Percentiles rank a stretch among this genome's conserved stretches.
These are phyloP conservation scores for Xylariaceae sp. DNA, from an alignment of 2,329 filamentous ascomycete species.

Conservation along the genomic window DNA sequence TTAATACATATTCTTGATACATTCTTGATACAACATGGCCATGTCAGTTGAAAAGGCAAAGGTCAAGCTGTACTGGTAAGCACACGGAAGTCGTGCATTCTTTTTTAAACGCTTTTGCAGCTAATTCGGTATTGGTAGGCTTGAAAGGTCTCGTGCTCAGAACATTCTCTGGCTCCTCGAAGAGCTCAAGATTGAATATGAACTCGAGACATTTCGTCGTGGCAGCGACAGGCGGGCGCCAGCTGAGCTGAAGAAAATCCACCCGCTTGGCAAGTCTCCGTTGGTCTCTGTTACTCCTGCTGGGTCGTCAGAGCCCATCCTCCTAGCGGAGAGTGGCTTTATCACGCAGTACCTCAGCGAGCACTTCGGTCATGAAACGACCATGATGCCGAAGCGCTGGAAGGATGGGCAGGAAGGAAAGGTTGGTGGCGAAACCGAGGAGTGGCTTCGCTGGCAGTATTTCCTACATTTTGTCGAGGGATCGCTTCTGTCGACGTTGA, in stretches of 20 bases:
- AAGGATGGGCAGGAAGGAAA: constrained; percentile 64
- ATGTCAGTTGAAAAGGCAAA: constrained; percentile 52
- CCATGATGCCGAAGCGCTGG: constrained; percentile 60
- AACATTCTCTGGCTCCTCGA: constrained; percentile 86
- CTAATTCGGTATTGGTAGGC: constrained; percentile 60
- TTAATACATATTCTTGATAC: background rate
- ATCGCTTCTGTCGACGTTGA: constrained; percentile 61
- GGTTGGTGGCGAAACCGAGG: constrained; percentile 66
- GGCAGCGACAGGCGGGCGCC: constrained; percentile 70
- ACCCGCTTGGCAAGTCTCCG: constrained; percentile 88
- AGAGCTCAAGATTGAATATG: constrained; percentile 79
- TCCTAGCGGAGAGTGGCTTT: constrained; percentile 81
- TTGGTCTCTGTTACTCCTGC: constrained; percentile 69
- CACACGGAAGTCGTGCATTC: background rate
- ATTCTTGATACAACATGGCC: constrained; percentile 1
- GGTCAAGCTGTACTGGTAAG: constrained; percentile 69
- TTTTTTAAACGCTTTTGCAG: background rate
- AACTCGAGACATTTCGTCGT: constrained; percentile 81
- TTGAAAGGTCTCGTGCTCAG: constrained; percentile 82
- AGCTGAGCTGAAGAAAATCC: constrained; percentile 75
- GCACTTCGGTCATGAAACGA: constrained; percentile 56
- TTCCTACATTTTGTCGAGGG: constrained; percentile 88
- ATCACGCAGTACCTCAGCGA: constrained; percentile 86
- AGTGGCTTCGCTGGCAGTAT: constrained; percentile 67
- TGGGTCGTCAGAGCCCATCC: constrained; percentile 51